Evolutionary conservation across 2,329 filamentous ascomycete genomes (phyloP), one percentile per base, ranked within the genome.

Genomic region (Colletotrichum higginsianum): DNA sequence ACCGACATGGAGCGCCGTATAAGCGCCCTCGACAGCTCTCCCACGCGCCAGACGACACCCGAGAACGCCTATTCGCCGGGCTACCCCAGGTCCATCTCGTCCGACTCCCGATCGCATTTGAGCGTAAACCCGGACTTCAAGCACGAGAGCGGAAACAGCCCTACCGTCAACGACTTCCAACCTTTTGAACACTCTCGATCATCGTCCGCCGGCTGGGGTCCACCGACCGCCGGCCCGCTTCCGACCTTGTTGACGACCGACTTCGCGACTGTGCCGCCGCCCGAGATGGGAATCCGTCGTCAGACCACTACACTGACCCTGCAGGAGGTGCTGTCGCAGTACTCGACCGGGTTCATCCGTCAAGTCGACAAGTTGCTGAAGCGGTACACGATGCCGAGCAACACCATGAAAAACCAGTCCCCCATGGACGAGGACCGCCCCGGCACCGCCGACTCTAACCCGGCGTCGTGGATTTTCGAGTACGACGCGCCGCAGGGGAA

Each of bases 1-100:
- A 81, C 83, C 21, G 88, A 90, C 62, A 88, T 89, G 84, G 80
- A 80, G 55, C 82, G 84, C 42, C 86, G 87, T 38, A 82, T 89
- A 61, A 79, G 79, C n/a, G 81, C 84, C 71, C 79, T 87, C 4
- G 78, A 81, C 21, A 79, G 79, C 21, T 85, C 85, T 30, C 80
- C 82, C 6, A 80, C 78, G 8, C 78, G 84, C 35, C 15, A 73
- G 53, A 62, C 38, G 38, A 61, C 55, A 16, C 67, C 61, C 47
- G 72, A 73, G 35, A 49, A 66, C 30, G 60, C 56, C 13, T 61
- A 68, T 42, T 44, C 64, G 21, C 61, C 65, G 9, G 44, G 15
- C 9, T 66, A 74, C 60, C 44, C 64, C 0, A 57, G 52, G 30
- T 72, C 73, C 9, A 44, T 58, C 18, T 74, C 72, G 7, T 50